Evolutionary conservation across 2,329 filamentous ascomycete genomes (phyloP), one percentile per base, ranked within the genome.

Genomic region (Colletotrichum gigasporum): DNA sequence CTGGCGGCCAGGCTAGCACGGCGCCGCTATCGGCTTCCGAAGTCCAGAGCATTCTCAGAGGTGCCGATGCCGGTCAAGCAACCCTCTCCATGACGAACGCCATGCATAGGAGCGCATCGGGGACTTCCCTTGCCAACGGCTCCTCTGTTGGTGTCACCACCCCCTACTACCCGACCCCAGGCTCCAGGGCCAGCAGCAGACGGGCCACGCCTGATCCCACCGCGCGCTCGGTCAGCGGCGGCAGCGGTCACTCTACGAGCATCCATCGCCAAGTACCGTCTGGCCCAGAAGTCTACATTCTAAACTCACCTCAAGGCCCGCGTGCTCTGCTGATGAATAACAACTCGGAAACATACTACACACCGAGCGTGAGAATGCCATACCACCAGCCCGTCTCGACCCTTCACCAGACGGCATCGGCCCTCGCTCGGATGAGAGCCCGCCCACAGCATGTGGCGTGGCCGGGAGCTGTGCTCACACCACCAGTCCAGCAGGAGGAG

Each of bases 301-400:
- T 90, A 6, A 85, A 82, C 14, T 90, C 88, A 0, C 87, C 87
- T 0, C 79, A 80, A 41, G 88, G 88, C 1, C 88, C 87, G 1
- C 82, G 83, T 18, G 87, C 82, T 5, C 73, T 90, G 2, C 72
- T 90, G 6, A 75, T 90, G 39, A 87, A 85, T 68, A 80, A 82
- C 64, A 75, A 79, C 42, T 72, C 78, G 1, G 85, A 86, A 24
- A 77, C 82, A 10, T 89, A 85, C 63, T 85, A 80, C 63, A 87
- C 82, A 2, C 82, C 83, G 26, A 78, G 78, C 34, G 45, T 75
- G 35, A 63, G 65, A 12, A 41, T 53, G 20, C 41, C 58, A 18
- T 30, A 47, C 6, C 44, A 30, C 3, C 47, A 59, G 5, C 28
- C 47, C 10, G 26, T 55, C 20, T 50, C 60, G 6, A 37, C 55